Evolutionary conservation across 2,329 filamentous ascomycete genomes (phyloP), one percentile per base, ranked within the genome.

Genomic region (Xylariaceae sp.): DNA sequence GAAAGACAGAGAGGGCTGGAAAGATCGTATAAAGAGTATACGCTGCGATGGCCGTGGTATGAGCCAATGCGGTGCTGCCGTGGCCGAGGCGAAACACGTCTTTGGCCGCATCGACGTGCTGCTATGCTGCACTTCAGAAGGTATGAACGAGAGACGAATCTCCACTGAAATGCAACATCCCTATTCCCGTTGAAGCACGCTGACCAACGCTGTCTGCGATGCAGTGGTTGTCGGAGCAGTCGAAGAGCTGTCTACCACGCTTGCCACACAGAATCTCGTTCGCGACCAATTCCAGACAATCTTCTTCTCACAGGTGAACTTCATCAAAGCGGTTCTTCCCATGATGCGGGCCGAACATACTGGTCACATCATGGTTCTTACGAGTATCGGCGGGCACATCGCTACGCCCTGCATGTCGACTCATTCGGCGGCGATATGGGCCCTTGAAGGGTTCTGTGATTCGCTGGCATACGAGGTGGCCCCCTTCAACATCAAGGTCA

Each of bases 401-500:
- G 93, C 92, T 42, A 97, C 92, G 0, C 94, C 94, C 0, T 92
- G 92, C 2, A 84, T 97, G 76, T 84, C 90, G 58, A 89, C 95
- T 79, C 94, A 96, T 73, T 94, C 92, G 65, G 91, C 93, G 15
- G 89, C 92, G 11, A 92, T 92, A 44, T 97, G 93, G 92, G 94
- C 92, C 1, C 82, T 97, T 42, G 94, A 97, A 75, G 94, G 93
- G 15, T 97, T 94, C 73, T 97, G 92, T 76, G 93, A 97, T 75
- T 91, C 90, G 61, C 81, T 99, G 23, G 92, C 93, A 1, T 99
- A 97, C 75, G 94, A 99, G 75, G 89, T 99, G 64, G 89, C 93
- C 0, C 94, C 94, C 0, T 97, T 97, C 78, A 97, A 97, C 75
- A 86, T 97, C 77, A 96, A 93, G 74, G 85, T 97, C 74, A 97